Evolutionary conservation across 1,284 basidiomycete species (phyloP), one percentile per base, ranked within the genome.

Genomic region (Apiotrichum gracile): DNA sequence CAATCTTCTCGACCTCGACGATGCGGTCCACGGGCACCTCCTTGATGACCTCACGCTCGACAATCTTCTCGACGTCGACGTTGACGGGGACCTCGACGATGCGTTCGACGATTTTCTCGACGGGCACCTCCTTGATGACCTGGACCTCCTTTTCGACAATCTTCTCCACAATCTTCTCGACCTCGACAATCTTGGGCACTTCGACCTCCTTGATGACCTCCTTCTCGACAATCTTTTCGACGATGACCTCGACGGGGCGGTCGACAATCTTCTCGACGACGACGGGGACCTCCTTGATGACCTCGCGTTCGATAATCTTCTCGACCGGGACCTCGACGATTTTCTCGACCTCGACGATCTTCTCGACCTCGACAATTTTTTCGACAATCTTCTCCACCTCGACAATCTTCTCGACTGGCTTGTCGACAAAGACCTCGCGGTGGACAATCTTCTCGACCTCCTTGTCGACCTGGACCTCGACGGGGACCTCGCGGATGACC

Each of bases 61-160:
- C 52, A 47, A 61, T 60, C 56, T 53, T 58, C 27, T 69, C 67
- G 26, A 78, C 47, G 41, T 64, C 60, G 33, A 63, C 60, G 19
- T 59, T 47, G 17, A 67, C 58, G 31, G 58, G 57, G 16, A 61
- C 52, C 42, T 62, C 67, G 19, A 67, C 60, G 29, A 70, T 61
- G 38, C 61, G 63, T 49, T 75, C 71, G 26, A 78, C 79, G 24
- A 60, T 76, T 73, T 50, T 78, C 53, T 78, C 68, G 33, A 73
- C 67, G 38, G 68, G 68, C 16, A 73, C 70, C n/a, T 67, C 57
- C 57, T 64, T 64, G 29, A 61, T 26, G n/a, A 72, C 66, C 54
- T 73, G 62, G 75, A 78, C 62, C n/a, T 55, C 55, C 33, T 58
- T 56, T 33, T 65, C 58, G 12, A 67, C 63, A 27, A 58, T 55